Percentiles rank a stretch among this genome's conserved stretches.
Conservation (phyloP, 495 filamentous ascomycete species). For the Stereocaulon alpinum region DNA sequence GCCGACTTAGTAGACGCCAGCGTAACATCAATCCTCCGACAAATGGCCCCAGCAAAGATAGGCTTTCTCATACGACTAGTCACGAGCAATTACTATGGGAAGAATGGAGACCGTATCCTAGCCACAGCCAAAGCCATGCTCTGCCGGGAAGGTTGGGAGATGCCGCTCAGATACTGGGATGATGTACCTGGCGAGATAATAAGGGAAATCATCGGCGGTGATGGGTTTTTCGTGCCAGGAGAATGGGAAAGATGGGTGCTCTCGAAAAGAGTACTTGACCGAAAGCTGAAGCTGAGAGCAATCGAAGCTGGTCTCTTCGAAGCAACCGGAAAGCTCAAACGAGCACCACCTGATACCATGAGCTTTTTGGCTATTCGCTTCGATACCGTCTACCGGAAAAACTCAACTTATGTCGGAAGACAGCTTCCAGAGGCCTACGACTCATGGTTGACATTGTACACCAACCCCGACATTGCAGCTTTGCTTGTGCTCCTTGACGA, state of each 20-base stretch:
- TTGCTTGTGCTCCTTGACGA: slow-evolving; percentile 46
- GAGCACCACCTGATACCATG: slow-evolving; percentile 31
- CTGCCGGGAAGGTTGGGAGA: slow-evolving; percentile 51
- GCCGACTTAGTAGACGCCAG: slow-evolving; percentile 47
- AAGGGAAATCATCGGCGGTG: slow-evolving; percentile 48
- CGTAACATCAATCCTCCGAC: slow-evolving; percentile 42
- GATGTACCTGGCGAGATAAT: slow-evolving; percentile 46
- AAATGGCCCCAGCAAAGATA: slow-evolving; percentile 40
- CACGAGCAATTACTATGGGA: slow-evolving; percentile 48
- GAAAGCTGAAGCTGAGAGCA: slow-evolving; percentile 35
- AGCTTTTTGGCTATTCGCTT: slow-evolving; percentile 37
- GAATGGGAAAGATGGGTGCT: slow-evolving; percentile 52
- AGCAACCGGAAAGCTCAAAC: slow-evolving; percentile 24
- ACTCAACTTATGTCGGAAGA: slow-evolving; percentile 21
- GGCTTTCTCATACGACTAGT: slow-evolving; percentile 42
- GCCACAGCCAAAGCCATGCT: slow-evolving; percentile 49
- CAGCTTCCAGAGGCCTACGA: slow-evolving; percentile 33
- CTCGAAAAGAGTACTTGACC: slow-evolving; percentile 43
- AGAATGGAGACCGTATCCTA: slow-evolving; percentile 43
- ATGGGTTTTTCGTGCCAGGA: slow-evolving; percentile 48
- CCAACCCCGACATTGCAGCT: slow-evolving; percentile 42
- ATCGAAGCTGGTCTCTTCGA: slow-evolving; percentile 35
- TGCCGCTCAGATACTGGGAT: slow-evolving; percentile 48
- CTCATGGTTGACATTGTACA: slow-evolving; percentile 37
- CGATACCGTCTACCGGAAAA: slow-evolving; percentile 37